Conservation (phyloP, 1,284 basidiomycete genomes). For the Trichosporon inkin region DNA sequence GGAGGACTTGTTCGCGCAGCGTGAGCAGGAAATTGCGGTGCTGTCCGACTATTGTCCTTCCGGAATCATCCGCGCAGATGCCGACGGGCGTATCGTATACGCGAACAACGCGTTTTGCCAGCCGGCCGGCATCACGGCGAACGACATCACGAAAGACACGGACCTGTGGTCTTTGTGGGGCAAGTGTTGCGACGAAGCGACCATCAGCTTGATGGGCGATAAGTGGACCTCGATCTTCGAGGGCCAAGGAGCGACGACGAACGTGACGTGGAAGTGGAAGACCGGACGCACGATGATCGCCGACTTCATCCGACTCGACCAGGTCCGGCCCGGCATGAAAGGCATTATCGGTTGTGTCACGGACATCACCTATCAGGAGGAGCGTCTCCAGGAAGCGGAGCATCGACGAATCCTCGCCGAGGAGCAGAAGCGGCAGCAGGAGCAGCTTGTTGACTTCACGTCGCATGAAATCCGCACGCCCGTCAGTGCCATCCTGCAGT, state of each 20-base stretch:
- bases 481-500: slow-evolving; percentile 36
- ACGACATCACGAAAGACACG: slow-evolving; percentile 16
- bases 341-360: slow-evolving; percentile 44
- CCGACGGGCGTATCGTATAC: slow-evolving; percentile 30
- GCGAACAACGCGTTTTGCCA: slow-evolving; percentile 38
- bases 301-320: slow-evolving; percentile 39
- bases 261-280: slow-evolving; percentile 37
- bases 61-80: slow-evolving; percentile 37
- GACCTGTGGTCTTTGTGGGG: slow-evolving; percentile 13
- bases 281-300: slow-evolving; percentile 33
- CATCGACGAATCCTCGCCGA: slow-evolving; percentile 27
- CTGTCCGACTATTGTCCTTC: slow-evolving; percentile 45
- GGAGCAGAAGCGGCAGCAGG: slow-evolving; percentile 32
- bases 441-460: slow-evolving; percentile 36
- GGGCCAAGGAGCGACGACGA: slow-evolving; percentile 13
- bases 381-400: slow-evolving; percentile 29
- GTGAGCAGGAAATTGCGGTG: slow-evolving; percentile 31
- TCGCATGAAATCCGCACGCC: slow-evolving; percentile 37
- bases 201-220: slow-evolving; percentile 11
- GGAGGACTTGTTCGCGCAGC: slow-evolving; percentile 29
- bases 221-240: slow-evolving; percentile 16
- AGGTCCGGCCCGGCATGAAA: slow-evolving; percentile 27
- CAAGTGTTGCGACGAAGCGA: slow-evolving; percentile 15
- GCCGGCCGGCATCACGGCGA: slow-evolving; percentile 36
- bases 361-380: slow-evolving; percentile 43